A percentile compares a stretch with the other conserved stretches of the same genome.
phyloP scores from a whole-genome alignment of 1,284 basidiomycete species.

The Trichosporon asahii region DNA sequence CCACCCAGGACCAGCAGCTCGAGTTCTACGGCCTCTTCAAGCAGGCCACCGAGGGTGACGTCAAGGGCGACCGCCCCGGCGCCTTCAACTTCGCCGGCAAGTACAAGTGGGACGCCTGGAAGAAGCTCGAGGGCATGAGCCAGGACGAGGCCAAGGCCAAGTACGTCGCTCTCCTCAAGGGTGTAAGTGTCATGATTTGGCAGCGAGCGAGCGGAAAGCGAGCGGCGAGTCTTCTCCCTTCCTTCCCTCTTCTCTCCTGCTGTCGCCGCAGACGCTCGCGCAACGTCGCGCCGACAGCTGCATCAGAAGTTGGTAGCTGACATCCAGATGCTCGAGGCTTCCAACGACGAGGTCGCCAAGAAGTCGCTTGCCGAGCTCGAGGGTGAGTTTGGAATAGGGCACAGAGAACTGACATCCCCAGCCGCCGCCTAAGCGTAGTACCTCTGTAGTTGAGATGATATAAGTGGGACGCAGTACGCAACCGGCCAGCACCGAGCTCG shows the following conservation, averaged over 20 bases:
- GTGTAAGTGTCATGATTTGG: conserved; percentile 55
- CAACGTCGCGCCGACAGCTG: background rate
- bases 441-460: conserved; percentile 3
- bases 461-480: background rate
- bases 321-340: conserved; percentile 59
- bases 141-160: conserved; percentile 66
- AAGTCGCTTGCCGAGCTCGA: conserved; percentile 62
- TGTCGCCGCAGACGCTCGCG: background rate
- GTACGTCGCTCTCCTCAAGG: conserved; percentile 70
- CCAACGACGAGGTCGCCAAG: conserved; percentile 59
- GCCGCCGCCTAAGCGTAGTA: conserved; percentile 16
- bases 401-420: background rate
- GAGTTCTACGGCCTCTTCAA: conserved; percentile 91
- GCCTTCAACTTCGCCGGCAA: conserved; percentile 52
- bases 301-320: background rate
- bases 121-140: conserved; percentile 64
- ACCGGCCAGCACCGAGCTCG: background rate
- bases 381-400: conserved; percentile 37
- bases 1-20: conserved; percentile 70
- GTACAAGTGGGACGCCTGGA: conserved; percentile 72
- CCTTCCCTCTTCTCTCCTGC: too few relatives aligned
- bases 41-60: conserved; percentile 72
- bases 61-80: conserved; percentile 44
- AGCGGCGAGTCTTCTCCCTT: background rate
- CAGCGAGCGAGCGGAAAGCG: conserved; percentile 1